Percentiles rank a stretch among this genome's conserved stretches.
These are phyloP conservation scores for Pseudonitzschia multistriata DNA, from an alignment of 108 stramenopile genomes.

Conservation along the genomic window DNA sequence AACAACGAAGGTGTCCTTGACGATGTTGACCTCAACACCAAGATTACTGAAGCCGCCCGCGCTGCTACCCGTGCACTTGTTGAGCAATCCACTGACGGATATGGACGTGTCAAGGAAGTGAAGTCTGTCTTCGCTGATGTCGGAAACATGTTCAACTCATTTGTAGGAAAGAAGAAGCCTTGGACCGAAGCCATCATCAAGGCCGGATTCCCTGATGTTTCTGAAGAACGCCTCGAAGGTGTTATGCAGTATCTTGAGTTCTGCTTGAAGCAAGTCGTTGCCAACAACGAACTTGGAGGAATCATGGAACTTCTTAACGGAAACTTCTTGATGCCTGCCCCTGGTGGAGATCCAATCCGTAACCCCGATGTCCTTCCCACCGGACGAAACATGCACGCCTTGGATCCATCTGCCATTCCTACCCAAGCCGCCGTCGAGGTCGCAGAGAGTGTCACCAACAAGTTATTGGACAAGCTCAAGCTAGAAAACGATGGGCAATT, in stretches of 20 bases:
- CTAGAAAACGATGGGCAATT: constrained; percentile 83
- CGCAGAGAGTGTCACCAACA: constrained; percentile 79
- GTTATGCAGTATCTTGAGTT: constrained; percentile 93
- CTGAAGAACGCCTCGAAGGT: constrained; percentile 77
- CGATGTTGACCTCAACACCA: constrained; percentile 86
- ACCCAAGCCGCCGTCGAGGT: constrained; percentile 93
- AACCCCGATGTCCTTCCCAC: constrained; percentile 96
- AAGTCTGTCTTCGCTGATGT: constrained; percentile 84
- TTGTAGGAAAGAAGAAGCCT: constrained; percentile 81
- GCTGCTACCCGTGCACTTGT: constrained; percentile 91
- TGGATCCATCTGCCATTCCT: constrained; percentile 95
- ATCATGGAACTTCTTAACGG: constrained; percentile 93
- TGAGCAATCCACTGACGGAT: constrained; percentile 81
- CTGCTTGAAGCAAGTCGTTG: constrained; percentile 95
- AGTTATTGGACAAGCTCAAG: constrained; percentile 88
- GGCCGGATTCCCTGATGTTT: constrained; percentile 83
- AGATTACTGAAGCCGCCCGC: constrained; percentile 82
- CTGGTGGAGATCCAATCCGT: constrained; percentile 96
- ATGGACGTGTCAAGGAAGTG: constrained; percentile 95
- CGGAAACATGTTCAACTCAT: constrained; percentile 58
- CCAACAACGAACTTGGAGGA: constrained; percentile 94
- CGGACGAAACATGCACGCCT: constrained; percentile 95
- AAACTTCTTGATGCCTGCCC: constrained; percentile 92
- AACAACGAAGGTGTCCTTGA: constrained; percentile 87
- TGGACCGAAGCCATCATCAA: constrained; percentile 87